Conservation (phyloP, 371 early-diverging fungal genomes). For the Basidiobolus meristosporus region DNA sequence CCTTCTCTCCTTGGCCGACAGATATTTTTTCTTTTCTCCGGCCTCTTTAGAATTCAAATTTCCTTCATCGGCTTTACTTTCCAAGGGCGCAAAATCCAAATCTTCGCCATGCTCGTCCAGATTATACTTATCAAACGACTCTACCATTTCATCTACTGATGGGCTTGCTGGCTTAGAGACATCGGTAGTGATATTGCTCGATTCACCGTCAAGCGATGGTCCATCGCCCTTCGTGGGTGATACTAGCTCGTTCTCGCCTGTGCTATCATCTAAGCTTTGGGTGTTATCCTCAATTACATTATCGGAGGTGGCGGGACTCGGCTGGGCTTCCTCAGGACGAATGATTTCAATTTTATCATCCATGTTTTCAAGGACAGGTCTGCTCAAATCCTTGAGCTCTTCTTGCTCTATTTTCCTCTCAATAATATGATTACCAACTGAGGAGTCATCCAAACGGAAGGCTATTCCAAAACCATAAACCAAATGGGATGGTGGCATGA, state of each 20-base stretch:
- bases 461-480: conserved; percentile 94
- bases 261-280: background rate
- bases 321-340: background rate
- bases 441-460: conserved; percentile 74
- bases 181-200: too few relatives aligned
- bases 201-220: too few relatives aligned
- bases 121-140: conserved; percentile 35
- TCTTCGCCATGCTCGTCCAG: conserved; percentile 48
- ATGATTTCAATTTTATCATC: background rate
- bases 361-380: background rate
- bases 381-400: conserved; percentile 6
- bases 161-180: too few relatives aligned
- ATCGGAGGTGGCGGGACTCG: background rate
- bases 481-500: conserved; percentile 82
- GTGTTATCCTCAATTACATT: background rate
- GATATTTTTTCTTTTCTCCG: conserved; percentile 16
- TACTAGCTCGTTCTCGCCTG: background rate
- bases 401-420: conserved; percentile 13
- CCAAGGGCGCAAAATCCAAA: conserved; percentile 12
- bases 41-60: conserved; percentile 4
- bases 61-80: background rate
- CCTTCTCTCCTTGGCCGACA: conserved; percentile 61
- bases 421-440: conserved; percentile 41
- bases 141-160: background rate
- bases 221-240: background rate